Evolutionary conservation across 805 yeast species (phyloP).

Genomic region (Kregervanrija fluxuum): DNA sequence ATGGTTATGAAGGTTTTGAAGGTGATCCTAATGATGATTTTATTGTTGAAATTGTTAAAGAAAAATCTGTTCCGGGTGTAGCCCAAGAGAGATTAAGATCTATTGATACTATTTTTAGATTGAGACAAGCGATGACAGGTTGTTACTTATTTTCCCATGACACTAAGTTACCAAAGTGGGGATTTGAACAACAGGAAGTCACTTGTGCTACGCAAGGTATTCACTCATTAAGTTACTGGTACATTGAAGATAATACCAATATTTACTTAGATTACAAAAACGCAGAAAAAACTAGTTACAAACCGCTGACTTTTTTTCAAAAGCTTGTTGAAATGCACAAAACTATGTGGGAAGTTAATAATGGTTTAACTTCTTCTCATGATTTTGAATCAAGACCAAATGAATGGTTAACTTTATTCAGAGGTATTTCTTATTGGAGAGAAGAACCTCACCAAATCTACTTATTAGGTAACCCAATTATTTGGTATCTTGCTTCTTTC

Average conservation of each 20-base stretch:
- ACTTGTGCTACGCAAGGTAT: slow-evolving; percentile 70
- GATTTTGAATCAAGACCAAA: slow-evolving; percentile 64
- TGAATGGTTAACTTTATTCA: slow-evolving; percentile 65
- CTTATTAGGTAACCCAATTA: slow-evolving; percentile 69
- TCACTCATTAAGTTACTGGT: slow-evolving; percentile 57
- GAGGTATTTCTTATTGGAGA: slow-evolving; percentile 84
- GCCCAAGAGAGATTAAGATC: slow-evolving; percentile 56
- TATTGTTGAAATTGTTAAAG: slow-evolving; percentile 61
- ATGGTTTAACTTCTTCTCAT: slow-evolving; percentile 62
- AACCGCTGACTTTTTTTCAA: slow-evolving; percentile 42
- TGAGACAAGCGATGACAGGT: slow-evolving; percentile 75
- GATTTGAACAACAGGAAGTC: slow-evolving; percentile 78
- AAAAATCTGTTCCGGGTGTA: slow-evolving; percentile 39
- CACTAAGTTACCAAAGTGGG: slow-evolving; percentile 75
- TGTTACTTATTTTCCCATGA: slow-evolving; percentile 72
- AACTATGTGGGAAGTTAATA: slow-evolving; percentile 74
- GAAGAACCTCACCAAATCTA: slow-evolving; percentile 48
- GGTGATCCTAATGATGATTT: slow-evolving; percentile 87
- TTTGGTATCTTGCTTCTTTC: slow-evolving; percentile 67
- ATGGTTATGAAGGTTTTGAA: slow-evolving; percentile 67
- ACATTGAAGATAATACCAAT: slow-evolving; percentile 63
- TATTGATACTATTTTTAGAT: slow-evolving; percentile 60
- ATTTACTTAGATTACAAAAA: slow-evolving; percentile 32
- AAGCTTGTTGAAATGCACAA: slow-evolving; percentile 61
- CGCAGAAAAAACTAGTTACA: slow-evolving; percentile 47